Conservation (phyloP, 345 rosid genomes). For the Murraya koenigii region DNA sequence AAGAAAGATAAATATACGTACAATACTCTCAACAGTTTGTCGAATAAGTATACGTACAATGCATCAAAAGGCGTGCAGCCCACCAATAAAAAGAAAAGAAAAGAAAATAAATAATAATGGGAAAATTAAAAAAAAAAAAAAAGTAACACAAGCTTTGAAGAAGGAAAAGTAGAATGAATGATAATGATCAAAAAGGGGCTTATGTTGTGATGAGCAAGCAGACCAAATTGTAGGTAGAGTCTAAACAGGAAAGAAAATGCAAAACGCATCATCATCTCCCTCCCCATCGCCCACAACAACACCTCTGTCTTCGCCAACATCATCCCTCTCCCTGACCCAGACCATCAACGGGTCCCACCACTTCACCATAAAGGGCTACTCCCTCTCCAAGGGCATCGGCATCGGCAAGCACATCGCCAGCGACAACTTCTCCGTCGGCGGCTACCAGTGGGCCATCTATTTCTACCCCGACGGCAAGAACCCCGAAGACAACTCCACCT, state of each 20-base stretch:
- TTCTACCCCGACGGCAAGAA: slow-evolving; percentile 93
- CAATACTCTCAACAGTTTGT: no score
- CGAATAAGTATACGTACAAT: no score
- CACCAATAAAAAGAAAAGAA: no score
- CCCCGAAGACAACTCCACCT: slow-evolving; percentile 74
- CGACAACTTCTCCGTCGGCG: slow-evolving; percentile 81
- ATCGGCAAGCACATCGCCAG: slow-evolving; percentile 90
- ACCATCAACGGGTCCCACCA: slow-evolving; percentile 85
- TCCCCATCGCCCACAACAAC: slow-evolving; percentile 22
- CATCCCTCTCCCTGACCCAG: slow-evolving; percentile 75
- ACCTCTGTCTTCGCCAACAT: slow-evolving; percentile 54
- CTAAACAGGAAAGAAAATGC: not conserved
- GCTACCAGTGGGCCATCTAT: slow-evolving; percentile 88
- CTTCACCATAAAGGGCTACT: slow-evolving; percentile 82
- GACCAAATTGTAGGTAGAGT: not conserved
- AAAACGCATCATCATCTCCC: slow-evolving; percentile 3
- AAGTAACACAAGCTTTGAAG: no score
- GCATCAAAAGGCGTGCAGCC: no score
- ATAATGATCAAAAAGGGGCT: no score
- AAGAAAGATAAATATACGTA: no score
- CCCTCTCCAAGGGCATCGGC: slow-evolving; percentile 89
- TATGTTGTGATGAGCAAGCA: not conserved
- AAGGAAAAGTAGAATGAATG: no score
- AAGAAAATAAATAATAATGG: no score
- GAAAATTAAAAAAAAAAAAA: no score